Conservation (phyloP, 116 monocot genomes). For the Iris pallida region DNA sequence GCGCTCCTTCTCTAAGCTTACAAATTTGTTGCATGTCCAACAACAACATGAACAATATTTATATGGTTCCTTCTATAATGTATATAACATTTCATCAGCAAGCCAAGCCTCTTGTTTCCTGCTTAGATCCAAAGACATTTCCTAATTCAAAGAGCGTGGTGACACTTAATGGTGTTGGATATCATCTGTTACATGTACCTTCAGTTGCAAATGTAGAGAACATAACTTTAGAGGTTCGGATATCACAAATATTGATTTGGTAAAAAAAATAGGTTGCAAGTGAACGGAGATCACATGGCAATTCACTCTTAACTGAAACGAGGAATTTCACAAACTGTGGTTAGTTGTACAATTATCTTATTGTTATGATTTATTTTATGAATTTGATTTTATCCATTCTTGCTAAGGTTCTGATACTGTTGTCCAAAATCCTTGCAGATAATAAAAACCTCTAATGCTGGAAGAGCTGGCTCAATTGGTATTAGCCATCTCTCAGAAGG, state of each 20-base stretch:
- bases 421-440: constrained; percentile 11
- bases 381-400: too few relatives aligned
- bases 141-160: not conserved
- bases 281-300: not conserved
- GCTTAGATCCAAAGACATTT: constrained; percentile 5
- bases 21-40: not conserved
- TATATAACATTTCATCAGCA: too few relatives aligned
- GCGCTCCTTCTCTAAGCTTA: too few relatives aligned
- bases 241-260: not conserved
- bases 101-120: not conserved
- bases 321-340: not conserved
- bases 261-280: constrained; percentile 3
- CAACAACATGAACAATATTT: not conserved
- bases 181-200: constrained; percentile 3
- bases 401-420: not conserved
- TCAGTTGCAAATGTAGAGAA: not conserved
- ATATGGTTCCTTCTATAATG: not conserved
- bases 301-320: not conserved
- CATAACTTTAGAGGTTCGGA: not conserved
- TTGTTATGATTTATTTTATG: not conserved
- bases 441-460: not conserved
- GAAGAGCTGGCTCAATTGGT: constrained; percentile 4
- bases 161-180: not conserved
- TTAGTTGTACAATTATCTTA: not conserved
- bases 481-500: not conserved